phyloP scores from a whole-genome alignment of 805 yeast genomes.

The Ogataea polymorpha region DNA sequence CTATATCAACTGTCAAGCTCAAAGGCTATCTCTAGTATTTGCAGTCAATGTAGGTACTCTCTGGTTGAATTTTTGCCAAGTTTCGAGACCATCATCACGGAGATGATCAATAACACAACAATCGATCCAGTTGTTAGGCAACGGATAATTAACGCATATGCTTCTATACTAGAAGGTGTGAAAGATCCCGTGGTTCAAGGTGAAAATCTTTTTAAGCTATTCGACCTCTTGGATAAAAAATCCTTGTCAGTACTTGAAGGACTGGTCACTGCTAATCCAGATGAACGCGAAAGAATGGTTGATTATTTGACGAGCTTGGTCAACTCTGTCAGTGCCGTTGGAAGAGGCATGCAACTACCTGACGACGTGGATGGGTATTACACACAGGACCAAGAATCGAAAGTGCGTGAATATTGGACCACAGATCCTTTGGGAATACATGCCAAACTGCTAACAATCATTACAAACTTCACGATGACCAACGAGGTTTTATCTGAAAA shows the following conservation, averaged over 20 bases:
- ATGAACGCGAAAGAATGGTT: constrained; percentile 26
- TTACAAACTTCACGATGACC: constrained; percentile 42
- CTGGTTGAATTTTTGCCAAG: constrained; percentile 42
- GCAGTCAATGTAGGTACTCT: constrained; percentile 49
- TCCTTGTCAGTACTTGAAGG: constrained; percentile 14
- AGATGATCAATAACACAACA: constrained; percentile 40
- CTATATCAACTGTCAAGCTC: constrained; percentile 40
- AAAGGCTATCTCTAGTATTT: constrained; percentile 55
- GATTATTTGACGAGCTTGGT: constrained; percentile 57
- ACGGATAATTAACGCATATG: constrained; percentile 57
- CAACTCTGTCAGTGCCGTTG: constrained; percentile 64
- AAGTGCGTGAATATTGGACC: constrained; percentile 43
- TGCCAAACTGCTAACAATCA: constrained; percentile 36
- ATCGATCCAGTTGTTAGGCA: constrained; percentile 50
- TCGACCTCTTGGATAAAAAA: constrained; percentile 23
- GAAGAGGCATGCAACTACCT: constrained; percentile 63
- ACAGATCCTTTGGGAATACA: constrained; percentile 47
- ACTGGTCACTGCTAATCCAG: constrained; percentile 12
- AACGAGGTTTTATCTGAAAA: constrained; percentile 38
- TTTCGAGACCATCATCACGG: constrained; percentile 45
- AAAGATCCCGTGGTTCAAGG: constrained; percentile 46
- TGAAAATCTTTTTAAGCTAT: constrained; percentile 21
- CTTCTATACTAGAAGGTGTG: constrained; percentile 57
- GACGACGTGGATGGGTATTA: constrained; percentile 46
- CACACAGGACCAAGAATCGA: constrained; percentile 31